Percentiles rank a stretch among this genome's conserved stretches.
phyloP scores from a whole-genome alignment of 2,329 filamentous ascomycete genomes.

The Colletotrichum sp. region DNA sequence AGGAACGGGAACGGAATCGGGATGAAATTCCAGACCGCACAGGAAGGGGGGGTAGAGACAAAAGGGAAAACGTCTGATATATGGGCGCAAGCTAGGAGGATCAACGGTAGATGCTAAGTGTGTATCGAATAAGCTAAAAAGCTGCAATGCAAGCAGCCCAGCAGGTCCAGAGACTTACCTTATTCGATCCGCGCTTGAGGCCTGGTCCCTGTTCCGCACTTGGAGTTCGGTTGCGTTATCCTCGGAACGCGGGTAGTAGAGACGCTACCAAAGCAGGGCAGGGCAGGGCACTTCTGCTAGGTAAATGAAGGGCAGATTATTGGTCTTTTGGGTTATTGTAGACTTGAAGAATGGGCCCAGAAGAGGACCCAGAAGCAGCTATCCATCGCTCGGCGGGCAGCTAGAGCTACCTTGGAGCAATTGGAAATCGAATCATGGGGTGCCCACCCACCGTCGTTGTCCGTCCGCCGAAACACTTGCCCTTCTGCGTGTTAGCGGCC shows the following conservation, averaged over 20 bases:
- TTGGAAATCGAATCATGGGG: background rate
- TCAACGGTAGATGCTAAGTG: background rate
- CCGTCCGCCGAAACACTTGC: slow-evolving; percentile 13
- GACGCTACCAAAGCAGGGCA: background rate
- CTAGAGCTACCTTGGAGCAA: background rate
- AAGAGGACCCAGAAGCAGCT: background rate
- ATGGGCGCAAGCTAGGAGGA: background rate
- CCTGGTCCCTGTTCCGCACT: background rate
- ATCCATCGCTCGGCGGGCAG: background rate
- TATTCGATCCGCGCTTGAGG: slow-evolving; percentile 1
- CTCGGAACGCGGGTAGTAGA: background rate
- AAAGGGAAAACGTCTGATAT: slow-evolving; percentile 3
- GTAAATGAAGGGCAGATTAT: background rate
- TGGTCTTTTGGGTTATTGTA: background rate
- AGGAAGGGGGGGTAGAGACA: background rate
- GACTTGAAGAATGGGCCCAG: background rate
- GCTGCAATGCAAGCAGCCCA: background rate
- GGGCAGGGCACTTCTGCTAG: background rate
- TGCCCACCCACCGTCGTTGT: background rate
- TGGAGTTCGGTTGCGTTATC: background rate
- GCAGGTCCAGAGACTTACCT: background rate
- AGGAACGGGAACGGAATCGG: background rate
- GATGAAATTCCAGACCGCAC: background rate
- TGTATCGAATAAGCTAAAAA: slow-evolving; percentile 2
- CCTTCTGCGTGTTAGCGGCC: slow-evolving; percentile 14